Evolutionary conservation across 441 rosid species (phyloP).

Genomic region (Euphorbia neoarborescens): DNA sequence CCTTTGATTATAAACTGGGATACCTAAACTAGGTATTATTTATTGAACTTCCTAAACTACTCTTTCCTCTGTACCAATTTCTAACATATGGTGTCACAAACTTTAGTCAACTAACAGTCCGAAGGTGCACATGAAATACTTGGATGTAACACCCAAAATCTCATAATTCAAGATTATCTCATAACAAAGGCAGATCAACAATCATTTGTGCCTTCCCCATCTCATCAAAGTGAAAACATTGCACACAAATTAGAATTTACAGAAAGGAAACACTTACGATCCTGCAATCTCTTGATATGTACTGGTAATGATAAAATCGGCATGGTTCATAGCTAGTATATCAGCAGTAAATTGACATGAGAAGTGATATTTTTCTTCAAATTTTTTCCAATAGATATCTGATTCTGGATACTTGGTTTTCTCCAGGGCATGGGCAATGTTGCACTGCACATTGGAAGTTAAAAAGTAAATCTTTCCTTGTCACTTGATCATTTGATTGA

Average conservation of each 20-base stretch:
- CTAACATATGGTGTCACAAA: no score
- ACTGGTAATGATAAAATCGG: slow-evolving; percentile 92
- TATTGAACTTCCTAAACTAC: no score
- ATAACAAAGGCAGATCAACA: not conserved
- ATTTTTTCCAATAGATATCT: slow-evolving; percentile 87
- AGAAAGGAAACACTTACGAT: slow-evolving; percentile 47
- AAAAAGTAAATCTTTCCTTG: slow-evolving; percentile 7
- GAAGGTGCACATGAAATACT: no score
- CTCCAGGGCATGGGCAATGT: slow-evolving; percentile 97
- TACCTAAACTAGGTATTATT: no score
- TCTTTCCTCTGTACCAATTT: no score
- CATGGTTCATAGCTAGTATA: slow-evolving; percentile 82
- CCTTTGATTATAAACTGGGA: no score
- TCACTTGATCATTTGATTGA: slow-evolving; percentile 3
- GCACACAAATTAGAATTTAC: not conserved
- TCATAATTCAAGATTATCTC: not conserved
- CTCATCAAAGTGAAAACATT: not conserved
- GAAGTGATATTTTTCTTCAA: slow-evolving; percentile 82
- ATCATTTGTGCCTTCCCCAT: not conserved
- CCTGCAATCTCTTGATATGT: slow-evolving; percentile 97
- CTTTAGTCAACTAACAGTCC: no score
- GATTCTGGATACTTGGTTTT: slow-evolving; percentile 96
- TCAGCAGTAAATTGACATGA: slow-evolving; percentile 96
- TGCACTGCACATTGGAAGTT: slow-evolving; percentile 54
- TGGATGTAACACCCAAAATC: no score